Conservation (phyloP, 805 yeast species). For the Wickerhamomyces pijperi region DNA sequence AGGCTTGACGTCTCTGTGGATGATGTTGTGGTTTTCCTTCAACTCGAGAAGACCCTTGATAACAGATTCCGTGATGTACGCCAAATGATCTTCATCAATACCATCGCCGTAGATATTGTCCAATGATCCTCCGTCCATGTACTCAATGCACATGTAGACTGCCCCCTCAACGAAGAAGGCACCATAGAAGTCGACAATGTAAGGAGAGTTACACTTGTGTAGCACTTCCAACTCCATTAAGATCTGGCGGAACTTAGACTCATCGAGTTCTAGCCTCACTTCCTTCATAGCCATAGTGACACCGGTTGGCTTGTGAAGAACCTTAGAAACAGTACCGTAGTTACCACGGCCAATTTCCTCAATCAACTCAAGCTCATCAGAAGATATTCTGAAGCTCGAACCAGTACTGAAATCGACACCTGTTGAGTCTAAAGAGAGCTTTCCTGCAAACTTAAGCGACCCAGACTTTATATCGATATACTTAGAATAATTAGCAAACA, state of each 20-base stretch:
- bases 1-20: conserved; percentile 95
- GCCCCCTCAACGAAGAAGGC: conserved; percentile 97
- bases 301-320: conserved; percentile 84
- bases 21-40: conserved; percentile 84
- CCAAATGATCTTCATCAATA: conserved; percentile 68
- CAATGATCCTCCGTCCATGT: conserved; percentile 92
- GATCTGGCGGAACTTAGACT: conserved; percentile 86
- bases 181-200: conserved; percentile 92
- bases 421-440: conserved; percentile 81
- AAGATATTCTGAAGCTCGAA: conserved; percentile 71
- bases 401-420: conserved; percentile 91
- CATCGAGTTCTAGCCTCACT: conserved; percentile 86
- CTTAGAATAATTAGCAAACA: conserved; percentile 76
- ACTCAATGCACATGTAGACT: conserved; percentile 96
- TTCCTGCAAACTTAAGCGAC: conserved; percentile 82
- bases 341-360: conserved; percentile 93
- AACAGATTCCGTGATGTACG: conserved; percentile 69
- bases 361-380: conserved; percentile 71
- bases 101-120: conserved; percentile 75
- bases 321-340: conserved; percentile 92
- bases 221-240: conserved; percentile 92
- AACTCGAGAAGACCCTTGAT: conserved; percentile 72
- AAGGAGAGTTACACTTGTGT: conserved; percentile 84
- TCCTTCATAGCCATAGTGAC: conserved; percentile 97
- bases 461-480: conserved; percentile 91